A percentile compares a stretch with the other conserved stretches of the same genome.
These are phyloP conservation scores for Cylindrotheca closterium DNA, from an alignment of 108 stramenopile genomes.

Conservation along the genomic window DNA sequence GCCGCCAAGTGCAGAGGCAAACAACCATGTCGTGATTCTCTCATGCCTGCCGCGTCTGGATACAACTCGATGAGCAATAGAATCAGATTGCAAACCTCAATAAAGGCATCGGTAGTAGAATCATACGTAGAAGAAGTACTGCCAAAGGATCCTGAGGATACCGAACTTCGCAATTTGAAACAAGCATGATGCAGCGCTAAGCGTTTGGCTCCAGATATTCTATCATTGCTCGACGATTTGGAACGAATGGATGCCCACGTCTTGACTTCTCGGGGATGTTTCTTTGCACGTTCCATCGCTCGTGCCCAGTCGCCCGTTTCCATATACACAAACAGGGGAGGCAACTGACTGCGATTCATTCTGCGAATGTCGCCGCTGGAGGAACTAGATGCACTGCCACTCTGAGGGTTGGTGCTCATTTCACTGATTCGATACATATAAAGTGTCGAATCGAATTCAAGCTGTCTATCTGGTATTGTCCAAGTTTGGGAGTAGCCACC, in stretches of 20 bases:
- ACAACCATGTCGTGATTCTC: slow-evolving; percentile 88
- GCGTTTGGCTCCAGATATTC: slow-evolving; percentile 70
- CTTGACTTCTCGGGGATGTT: slow-evolving; percentile 54
- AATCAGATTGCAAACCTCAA: slow-evolving; percentile 80
- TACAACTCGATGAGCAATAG: slow-evolving; percentile 59
- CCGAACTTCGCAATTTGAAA: slow-evolving; percentile 65
- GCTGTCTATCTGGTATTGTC: no score
- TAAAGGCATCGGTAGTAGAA: slow-evolving; percentile 81
- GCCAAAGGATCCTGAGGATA: no score
- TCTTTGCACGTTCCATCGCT: slow-evolving; percentile 41
- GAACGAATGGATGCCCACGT: slow-evolving; percentile 49
- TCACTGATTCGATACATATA: slow-evolving; percentile 1
- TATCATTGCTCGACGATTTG: slow-evolving; percentile 18
- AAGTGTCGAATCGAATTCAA: no score
- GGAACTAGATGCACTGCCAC: slow-evolving; percentile 10
- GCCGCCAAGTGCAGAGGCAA: slow-evolving; percentile 83
- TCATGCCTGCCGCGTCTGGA: slow-evolving; percentile 72
- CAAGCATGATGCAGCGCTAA: slow-evolving; percentile 85
- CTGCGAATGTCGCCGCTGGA: slow-evolving; percentile 12
- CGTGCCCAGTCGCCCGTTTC: slow-evolving; percentile 54
- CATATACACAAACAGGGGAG: slow-evolving; percentile 56
- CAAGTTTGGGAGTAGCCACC: no score
- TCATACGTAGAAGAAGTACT: no score
- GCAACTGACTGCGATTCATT: slow-evolving; percentile 17
- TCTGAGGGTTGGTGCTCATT: slow-evolving; percentile 17